Percentiles rank a stretch among this genome's conserved stretches.
Evolutionary conservation across 345 rosid genomes (phyloP).

Genomic region (Eucalyptus fibrosa): DNA sequence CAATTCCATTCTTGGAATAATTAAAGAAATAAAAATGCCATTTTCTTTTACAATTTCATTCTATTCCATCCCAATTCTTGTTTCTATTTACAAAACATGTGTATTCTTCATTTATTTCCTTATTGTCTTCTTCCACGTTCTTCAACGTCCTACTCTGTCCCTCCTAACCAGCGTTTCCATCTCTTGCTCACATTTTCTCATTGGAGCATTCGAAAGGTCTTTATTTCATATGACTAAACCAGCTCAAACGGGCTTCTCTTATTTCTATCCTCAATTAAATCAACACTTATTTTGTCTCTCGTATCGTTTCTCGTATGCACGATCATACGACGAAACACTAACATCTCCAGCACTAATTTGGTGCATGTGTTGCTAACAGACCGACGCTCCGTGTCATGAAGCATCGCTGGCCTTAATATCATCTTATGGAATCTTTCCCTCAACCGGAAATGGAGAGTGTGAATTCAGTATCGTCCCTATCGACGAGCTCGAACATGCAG

Average conservation of each 20-base stretch:
- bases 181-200: background rate
- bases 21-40: background rate
- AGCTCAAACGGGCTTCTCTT: background rate
- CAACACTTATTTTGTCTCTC: background rate
- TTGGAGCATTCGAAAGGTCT: background rate
- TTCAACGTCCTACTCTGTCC: background rate
- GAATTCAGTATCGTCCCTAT: background rate
- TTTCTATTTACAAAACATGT: background rate
- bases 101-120: background rate
- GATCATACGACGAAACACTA: background rate
- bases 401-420: background rate
- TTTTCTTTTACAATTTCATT: too few relatives aligned
- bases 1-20: background rate
- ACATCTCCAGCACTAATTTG: background rate
- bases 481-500: background rate
- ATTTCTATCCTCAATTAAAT: background rate
- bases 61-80: background rate
- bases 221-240: background rate
- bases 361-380: background rate
- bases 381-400: background rate
- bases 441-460: background rate
- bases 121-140: background rate
- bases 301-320: background rate
- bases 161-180: background rate
- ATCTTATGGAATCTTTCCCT: background rate